phyloP scores from a whole-genome alignment of 306 rosid species.

The Rubus parviflorus region DNA sequence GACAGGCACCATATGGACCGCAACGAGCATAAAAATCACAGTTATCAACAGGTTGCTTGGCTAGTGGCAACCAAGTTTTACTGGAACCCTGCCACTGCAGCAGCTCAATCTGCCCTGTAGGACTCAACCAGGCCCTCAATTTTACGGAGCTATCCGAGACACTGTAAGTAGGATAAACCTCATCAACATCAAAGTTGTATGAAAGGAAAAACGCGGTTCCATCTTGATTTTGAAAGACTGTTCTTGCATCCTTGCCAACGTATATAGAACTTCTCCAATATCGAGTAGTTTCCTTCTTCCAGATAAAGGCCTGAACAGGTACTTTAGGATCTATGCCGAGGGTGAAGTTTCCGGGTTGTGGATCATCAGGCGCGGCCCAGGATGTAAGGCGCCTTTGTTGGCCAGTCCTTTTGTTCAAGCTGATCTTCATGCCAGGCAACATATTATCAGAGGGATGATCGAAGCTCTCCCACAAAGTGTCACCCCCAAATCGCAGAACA shows the following conservation, averaged over 20 bases:
- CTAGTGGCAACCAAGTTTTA: background rate
- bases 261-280: background rate
- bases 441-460: conserved; percentile 36
- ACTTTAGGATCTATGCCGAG: conserved; percentile 5
- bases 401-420: background rate
- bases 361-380: conserved; percentile 1
- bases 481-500: background rate
- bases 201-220: background rate
- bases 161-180: background rate
- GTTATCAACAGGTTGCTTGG: background rate
- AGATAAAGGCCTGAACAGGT: background rate
- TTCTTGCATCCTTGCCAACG: background rate
- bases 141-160: background rate
- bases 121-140: background rate
- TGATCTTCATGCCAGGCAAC: conserved; percentile 35
- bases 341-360: background rate
- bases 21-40: conserved; percentile 1
- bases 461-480: conserved; percentile 45
- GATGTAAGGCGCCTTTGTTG: background rate
- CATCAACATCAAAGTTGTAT: background rate
- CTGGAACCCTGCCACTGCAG: background rate
- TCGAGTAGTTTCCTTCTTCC: background rate
- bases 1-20: background rate
- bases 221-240: background rate
- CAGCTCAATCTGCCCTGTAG: background rate